Conservation (phyloP, 2,329 filamentous ascomycete species). For the Alternaria solani region DNA sequence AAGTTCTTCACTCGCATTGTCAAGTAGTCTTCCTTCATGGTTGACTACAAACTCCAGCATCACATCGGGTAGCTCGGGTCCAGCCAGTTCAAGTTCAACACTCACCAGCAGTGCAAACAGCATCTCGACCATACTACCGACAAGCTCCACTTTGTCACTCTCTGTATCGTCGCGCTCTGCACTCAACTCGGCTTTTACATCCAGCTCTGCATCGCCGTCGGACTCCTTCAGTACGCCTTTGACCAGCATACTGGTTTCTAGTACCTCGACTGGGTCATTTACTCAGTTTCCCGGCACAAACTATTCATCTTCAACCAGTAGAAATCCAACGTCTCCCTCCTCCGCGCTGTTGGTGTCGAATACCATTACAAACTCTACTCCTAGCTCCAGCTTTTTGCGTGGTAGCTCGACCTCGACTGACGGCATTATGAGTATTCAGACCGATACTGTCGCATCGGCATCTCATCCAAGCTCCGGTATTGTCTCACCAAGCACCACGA, state of each 20-base stretch:
- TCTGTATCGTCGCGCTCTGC: not conserved
- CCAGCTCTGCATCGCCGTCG: not conserved
- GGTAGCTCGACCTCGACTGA: not conserved
- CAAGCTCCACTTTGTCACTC: not conserved
- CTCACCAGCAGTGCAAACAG: not conserved
- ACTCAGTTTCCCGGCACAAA: not conserved
- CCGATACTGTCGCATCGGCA: constrained; percentile 1
- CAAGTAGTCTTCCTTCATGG: not conserved
- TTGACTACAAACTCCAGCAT: not conserved
- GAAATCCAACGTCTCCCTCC: not conserved
- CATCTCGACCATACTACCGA: not conserved
- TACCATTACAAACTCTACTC: not conserved
- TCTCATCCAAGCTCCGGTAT: not conserved
- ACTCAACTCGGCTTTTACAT: not conserved
- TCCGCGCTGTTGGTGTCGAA: not conserved
- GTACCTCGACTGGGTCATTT: not conserved
- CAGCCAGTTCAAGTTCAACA: not conserved
- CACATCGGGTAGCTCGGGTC: not conserved
- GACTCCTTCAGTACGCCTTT: not conserved
- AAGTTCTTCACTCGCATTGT: not conserved
- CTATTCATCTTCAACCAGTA: not conserved
- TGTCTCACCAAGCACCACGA: not conserved
- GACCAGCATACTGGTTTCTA: not conserved
- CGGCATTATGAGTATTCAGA: constrained; percentile 13
- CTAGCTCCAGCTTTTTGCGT: not conserved